phyloP scores from a whole-genome alignment of 2,329 filamentous ascomycete species.

The Colletotrichum neosansevieriae region DNA sequence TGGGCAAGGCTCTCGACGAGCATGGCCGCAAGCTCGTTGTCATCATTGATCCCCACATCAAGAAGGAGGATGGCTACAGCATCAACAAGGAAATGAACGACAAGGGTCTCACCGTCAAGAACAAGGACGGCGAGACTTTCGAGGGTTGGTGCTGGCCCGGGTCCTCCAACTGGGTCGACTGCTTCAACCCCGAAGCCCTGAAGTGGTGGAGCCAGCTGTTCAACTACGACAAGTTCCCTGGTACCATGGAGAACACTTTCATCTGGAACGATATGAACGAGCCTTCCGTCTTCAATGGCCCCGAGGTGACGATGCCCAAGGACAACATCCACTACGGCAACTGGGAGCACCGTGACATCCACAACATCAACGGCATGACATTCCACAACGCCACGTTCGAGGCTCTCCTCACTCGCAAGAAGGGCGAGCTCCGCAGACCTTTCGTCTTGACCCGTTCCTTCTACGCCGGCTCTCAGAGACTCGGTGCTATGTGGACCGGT shows the following conservation, averaged over 20 bases:
- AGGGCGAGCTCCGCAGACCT: conserved; percentile 85
- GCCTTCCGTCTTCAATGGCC: conserved; percentile 97
- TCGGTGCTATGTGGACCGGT: conserved; percentile 98
- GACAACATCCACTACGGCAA: conserved; percentile 92
- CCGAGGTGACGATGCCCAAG: conserved; percentile 98
- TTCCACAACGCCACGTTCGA: conserved; percentile 95
- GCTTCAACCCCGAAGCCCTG: conserved; percentile 91
- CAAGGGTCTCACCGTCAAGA: conserved; percentile 85
- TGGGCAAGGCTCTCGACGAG: conserved; percentile 88
- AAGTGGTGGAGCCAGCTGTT: conserved; percentile 94
- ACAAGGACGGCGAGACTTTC: conserved; percentile 90
- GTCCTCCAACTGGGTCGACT: conserved; percentile 95
- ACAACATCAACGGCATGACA: conserved; percentile 96
- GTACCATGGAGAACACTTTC: conserved; percentile 86
- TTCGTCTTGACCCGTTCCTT: conserved; percentile 95
- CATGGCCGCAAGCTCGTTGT: conserved; percentile 91
- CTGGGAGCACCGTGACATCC: conserved; percentile 97
- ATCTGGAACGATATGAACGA: conserved; percentile 99
- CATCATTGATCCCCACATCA: conserved; percentile 98
- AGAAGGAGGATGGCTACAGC: conserved; percentile 84
- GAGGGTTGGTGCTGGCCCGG: conserved; percentile 99
- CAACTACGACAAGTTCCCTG: conserved; percentile 89
- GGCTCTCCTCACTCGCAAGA: conserved; percentile 85
- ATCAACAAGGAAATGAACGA: conserved; percentile 85
- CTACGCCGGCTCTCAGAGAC: conserved; percentile 89